Base-by-base conservation (phyloP, 768 basidiomycete genomes). In the Hericium coralloides region DNA sequence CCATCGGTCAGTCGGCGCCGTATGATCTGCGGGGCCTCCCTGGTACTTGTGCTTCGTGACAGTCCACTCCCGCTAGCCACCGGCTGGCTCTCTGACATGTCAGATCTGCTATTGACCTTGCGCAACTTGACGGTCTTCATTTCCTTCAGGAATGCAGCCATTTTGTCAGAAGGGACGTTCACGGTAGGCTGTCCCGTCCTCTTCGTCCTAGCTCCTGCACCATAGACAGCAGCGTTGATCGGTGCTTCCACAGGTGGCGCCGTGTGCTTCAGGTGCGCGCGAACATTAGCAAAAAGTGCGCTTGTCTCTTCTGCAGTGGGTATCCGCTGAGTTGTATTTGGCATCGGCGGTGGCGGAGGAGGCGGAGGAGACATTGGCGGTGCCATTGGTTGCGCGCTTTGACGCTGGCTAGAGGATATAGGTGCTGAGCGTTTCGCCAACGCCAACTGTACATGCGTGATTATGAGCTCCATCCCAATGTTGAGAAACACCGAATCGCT, bases 71-170 rank as follows among this genome's bases (percentile, higher is more conserved):
- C 26, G 26, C 26, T 31, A 8, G 26, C 26, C 4, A 31, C 26
- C 2, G 26, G 26, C 39, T 41, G 39, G 39, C 7, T 15, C 55
- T 59, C 56, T 57, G 63, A 59, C 23, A 62, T 58, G n/a, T 59
- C 55, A 4, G 66, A 65, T 38, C 64, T 65, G n/a, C 68, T 67
- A 41, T 69, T 69, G 0, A 85, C 81, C 67, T 80, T 88, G 59
- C 79, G 78, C 52, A 92, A 64, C 50, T 84, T 75, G 23, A 83
- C 85, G 1, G 79, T 85, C 74, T 89, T 91, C 77, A 92, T 83
- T 67, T 92, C 89, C 6, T 72, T 83, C 60, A 92, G 69, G 64
- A 92, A 92, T 1, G 84, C 87, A 0, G 85, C 85, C 86, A 92
- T 89, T 67, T 91, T 87, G 59, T 91, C 89, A 2, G 84, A 77